Percentiles rank a stretch among this genome's conserved stretches.
These are phyloP conservation scores for Backusella westeae DNA, from an alignment of 192 early-diverging fungal species.

Conservation along the genomic window DNA sequence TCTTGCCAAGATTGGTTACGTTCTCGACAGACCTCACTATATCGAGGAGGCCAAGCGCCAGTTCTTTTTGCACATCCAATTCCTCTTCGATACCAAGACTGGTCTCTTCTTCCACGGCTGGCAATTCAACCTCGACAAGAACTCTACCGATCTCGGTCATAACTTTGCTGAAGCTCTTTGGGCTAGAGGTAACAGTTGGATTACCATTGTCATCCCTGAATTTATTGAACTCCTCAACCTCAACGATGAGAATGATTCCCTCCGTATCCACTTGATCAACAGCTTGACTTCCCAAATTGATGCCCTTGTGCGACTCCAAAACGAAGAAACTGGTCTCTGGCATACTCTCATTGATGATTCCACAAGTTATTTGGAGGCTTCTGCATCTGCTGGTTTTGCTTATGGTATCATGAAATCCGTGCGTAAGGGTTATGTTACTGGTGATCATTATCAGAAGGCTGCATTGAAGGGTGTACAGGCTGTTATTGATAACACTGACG, in stretches of 20 bases:
- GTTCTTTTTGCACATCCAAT: constrained; percentile 20
- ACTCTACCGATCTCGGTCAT: not conserved
- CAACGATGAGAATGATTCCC: not conserved
- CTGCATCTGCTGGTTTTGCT: constrained; percentile 20
- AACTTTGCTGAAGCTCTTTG: constrained; percentile 24
- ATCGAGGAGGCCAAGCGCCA: constrained; percentile 21
- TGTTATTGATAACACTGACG: constrained; percentile 17
- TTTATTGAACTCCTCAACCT: constrained; percentile 20
- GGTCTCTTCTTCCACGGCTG: constrained; percentile 25
- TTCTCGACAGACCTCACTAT: constrained; percentile 17
- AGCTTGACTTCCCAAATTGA: constrained; percentile 10
- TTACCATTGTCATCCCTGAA: constrained; percentile 27
- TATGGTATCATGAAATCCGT: constrained; percentile 22
- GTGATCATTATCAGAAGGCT: not conserved
- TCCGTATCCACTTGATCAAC: constrained; percentile 15
- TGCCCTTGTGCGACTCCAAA: constrained; percentile 10
- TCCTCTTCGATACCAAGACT: constrained; percentile 13
- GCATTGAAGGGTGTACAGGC: constrained; percentile 12
- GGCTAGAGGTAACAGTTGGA: constrained; percentile 27
- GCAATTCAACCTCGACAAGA: not conserved
- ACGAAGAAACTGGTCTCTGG: constrained; percentile 18
- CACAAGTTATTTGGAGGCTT: constrained; percentile 13
- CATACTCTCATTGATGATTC: constrained; percentile 18
- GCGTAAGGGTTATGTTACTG: constrained; percentile 9
- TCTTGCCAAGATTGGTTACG: constrained; percentile 18